Base-by-base conservation (phyloP, 2,329 filamentous ascomycete species). In the Epichloe baconii region DNA sequence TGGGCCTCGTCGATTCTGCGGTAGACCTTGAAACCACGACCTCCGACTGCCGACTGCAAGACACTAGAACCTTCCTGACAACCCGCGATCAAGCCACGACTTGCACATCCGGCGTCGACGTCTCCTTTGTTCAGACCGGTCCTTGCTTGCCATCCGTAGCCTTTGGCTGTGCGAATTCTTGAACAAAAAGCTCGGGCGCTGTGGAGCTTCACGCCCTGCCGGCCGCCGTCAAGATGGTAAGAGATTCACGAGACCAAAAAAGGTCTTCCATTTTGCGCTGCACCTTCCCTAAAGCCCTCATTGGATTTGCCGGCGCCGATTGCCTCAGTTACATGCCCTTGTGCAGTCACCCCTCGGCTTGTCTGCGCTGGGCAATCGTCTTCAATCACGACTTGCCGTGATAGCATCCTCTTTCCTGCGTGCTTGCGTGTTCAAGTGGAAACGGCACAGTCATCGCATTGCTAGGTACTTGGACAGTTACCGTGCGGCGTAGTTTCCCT, bases 181-280 rank as follows among this genome's bases (percentile, higher is more conserved):
- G 31, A 49, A 44, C 14, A 44, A 12, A 21, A 34, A 40, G 46
- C 41, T 19, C 36, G 48, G 45, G 45, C 36, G 45, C 41, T 51
- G 48, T 51, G 48, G 34, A 50, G 48, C 48, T 48, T 47, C 34
- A 44, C 47, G 40, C 45, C 31, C 47, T 50, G 47, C 52, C 47
- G 35, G 44, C 46, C 46, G 47, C 40, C 47, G 34, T 52, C 50
- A 50, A 54, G 26, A 54, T 54, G 52, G 52, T 54, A 54, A 54
- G 52, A 48, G 19, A 48, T 36, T 31, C 48, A 14, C 7, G 6
- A 15, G 6, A 21, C 17, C 14, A 14, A 38, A 23, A 26, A 15
- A 41, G 10, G n/a, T 8, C 15, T 3, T 44, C 21, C 21, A 17
- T n/a, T 8, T 38, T 52, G 48, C 45, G 45, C 36, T 51, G 48